Evolutionary conservation across 441 rosid genomes (phyloP).

Genomic region (Pelargonium citronellum): DNA sequence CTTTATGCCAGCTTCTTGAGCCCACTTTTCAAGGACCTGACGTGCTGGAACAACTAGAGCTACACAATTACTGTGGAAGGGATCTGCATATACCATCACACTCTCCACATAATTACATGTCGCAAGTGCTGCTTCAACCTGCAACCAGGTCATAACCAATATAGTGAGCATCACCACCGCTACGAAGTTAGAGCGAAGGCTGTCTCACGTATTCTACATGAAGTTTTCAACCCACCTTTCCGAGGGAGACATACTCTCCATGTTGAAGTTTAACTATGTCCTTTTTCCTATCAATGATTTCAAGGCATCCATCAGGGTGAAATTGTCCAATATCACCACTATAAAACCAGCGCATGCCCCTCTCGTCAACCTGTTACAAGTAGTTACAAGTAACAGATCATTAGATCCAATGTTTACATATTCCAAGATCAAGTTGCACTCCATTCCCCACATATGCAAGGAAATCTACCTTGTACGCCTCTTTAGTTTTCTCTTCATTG

Average conservation of each 20-base stretch:
- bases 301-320: conserved; percentile 91
- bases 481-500: conserved; percentile 64
- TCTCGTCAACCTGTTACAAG: conserved; percentile 68
- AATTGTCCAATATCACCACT: conserved; percentile 77
- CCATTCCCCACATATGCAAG: neutral
- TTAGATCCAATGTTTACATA: conserved; percentile 5
- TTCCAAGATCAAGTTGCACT: conserved; percentile 7
- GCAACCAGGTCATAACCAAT: conserved; percentile 24
- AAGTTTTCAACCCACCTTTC: conserved; percentile 50
- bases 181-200: neutral
- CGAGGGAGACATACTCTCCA: conserved; percentile 87
- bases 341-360: conserved; percentile 81
- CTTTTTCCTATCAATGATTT: conserved; percentile 86
- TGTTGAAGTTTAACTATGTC: conserved; percentile 96
- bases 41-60: conserved; percentile 68
- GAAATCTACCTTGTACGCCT: conserved; percentile 67
- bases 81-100: conserved; percentile 77
- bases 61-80: conserved; percentile 64
- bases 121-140: conserved; percentile 76
- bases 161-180: conserved; percentile 12
- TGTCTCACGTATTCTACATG: neutral
- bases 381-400: conserved; percentile 15
- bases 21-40: conserved; percentile 69
- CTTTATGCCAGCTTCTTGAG: conserved; percentile 48
- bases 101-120: conserved; percentile 56